Evolutionary conservation across 129 eudicot genomes (phyloP).

Genomic region (Escallonia herrerae): DNA sequence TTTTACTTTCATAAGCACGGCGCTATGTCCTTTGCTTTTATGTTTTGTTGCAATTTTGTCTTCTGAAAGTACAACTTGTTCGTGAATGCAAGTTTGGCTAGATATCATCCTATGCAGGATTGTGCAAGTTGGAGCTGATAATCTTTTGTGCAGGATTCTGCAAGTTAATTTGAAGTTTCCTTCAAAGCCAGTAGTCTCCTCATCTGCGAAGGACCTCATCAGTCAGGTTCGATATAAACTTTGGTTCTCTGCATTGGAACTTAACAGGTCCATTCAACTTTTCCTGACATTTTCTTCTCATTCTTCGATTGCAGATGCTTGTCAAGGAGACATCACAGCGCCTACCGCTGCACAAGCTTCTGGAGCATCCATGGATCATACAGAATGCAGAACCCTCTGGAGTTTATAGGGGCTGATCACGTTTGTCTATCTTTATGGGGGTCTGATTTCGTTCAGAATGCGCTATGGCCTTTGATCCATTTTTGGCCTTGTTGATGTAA

Average conservation of each 20-base stretch:
- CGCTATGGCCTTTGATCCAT: too few relatives aligned
- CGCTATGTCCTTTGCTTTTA: too few relatives aligned
- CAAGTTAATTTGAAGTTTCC: slow-evolving; percentile 93
- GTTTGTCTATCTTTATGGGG: too few relatives aligned
- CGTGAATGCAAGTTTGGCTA: too few relatives aligned
- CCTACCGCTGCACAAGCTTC: slow-evolving; percentile 74
- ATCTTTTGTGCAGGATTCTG: slow-evolving; percentile 40
- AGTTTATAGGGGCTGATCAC: slow-evolving; percentile 38
- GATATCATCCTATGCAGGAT: slow-evolving; percentile 29
- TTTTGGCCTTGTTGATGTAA: too few relatives aligned
- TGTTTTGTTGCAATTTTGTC: too few relatives aligned
- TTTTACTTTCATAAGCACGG: too few relatives aligned
- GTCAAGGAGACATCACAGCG: slow-evolving; percentile 67
- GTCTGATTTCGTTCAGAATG: too few relatives aligned
- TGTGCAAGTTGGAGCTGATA: slow-evolving; percentile 38
- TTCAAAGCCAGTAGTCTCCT: slow-evolving; percentile 68
- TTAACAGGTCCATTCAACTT: not conserved
- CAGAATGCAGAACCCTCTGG: slow-evolving; percentile 96
- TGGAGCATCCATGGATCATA: slow-evolving; percentile 91
- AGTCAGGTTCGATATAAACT: slow-evolving; percentile 48
- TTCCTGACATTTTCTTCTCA: not conserved
- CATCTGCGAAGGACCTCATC: slow-evolving; percentile 88
- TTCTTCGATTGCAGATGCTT: slow-evolving; percentile 56
- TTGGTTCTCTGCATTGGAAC: not conserved
- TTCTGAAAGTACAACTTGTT: too few relatives aligned